phyloP scores from a whole-genome alignment of 2,329 filamentous ascomycete species.

The Rutstroemia sydowiana region DNA sequence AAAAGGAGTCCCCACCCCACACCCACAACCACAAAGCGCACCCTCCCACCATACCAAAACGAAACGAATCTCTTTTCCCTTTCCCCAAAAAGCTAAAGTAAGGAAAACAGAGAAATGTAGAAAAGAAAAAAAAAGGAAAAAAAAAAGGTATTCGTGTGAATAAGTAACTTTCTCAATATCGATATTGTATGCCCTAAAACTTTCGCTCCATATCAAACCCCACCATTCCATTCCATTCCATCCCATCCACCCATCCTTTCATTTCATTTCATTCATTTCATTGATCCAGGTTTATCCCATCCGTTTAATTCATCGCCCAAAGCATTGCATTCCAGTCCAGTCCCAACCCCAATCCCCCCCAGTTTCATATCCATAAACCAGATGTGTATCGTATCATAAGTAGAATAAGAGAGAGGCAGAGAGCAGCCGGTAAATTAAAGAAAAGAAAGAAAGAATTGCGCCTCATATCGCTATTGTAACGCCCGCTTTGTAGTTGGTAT shows the following conservation, averaged over 20 bases:
- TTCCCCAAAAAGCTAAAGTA: no score
- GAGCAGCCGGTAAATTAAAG: not conserved
- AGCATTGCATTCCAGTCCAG: not conserved
- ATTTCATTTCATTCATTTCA: no score
- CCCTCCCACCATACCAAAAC: no score
- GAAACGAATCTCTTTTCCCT: no score
- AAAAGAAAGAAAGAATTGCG: not conserved
- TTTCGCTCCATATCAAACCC: not conserved
- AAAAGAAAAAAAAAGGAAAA: no score
- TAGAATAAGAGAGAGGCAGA: no score
- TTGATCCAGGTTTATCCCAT: no score
- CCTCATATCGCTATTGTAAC: not conserved
- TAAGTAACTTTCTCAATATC: not conserved
- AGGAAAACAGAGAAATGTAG: not conserved
- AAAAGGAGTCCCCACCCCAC: no score
- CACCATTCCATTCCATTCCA: no score
- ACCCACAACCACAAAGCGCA: no score
- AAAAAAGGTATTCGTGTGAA: not conserved
- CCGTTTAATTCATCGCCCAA: not conserved
- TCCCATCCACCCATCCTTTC: not conserved
- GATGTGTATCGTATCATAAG: not conserved
- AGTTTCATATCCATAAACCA: conserved; percentile 6
- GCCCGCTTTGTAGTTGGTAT: not conserved
- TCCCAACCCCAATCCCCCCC: not conserved
- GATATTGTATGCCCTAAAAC: no score